A percentile compares a stretch with the other conserved stretches of the same genome.
These are phyloP conservation scores for Hypoxylon fragiforme DNA, from an alignment of 495 filamentous ascomycete genomes.

Conservation along the genomic window DNA sequence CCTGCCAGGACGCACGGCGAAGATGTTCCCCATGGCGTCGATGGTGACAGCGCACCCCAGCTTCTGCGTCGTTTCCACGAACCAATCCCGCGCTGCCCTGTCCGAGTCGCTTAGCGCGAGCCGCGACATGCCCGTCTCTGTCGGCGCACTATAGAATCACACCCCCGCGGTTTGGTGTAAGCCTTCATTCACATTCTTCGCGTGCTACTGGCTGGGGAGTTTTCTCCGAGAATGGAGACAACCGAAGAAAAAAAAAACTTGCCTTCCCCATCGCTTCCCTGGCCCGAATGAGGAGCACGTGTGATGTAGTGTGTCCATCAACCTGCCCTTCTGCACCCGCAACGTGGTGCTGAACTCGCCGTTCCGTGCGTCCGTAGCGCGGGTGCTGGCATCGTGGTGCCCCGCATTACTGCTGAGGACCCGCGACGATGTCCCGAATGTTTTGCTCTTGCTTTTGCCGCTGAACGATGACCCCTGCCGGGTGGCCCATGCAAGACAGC, in stretches of 20 bases:
- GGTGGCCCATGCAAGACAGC: no score
- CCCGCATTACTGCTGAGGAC: no score
- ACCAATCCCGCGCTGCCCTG: slow-evolving; percentile 75
- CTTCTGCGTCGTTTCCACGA: slow-evolving; percentile 63
- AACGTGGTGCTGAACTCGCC: no score
- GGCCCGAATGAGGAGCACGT: slow-evolving; percentile 35
- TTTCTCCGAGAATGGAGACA: neutral
- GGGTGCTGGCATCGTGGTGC: no score
- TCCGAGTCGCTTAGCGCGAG: slow-evolving; percentile 72
- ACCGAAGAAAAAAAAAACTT: neutral
- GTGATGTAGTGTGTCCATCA: slow-evolving; percentile 34
- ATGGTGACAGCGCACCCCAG: slow-evolving; percentile 61
- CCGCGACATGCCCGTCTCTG: slow-evolving; percentile 47
- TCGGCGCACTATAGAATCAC: slow-evolving; percentile 18
- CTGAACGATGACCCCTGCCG: no score
- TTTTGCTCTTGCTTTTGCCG: no score
- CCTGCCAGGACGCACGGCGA: slow-evolving; percentile 66
- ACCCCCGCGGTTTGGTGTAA: neutral
- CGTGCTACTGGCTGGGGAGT: no score
- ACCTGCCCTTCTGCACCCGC: slow-evolving; percentile 24
- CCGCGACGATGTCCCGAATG: no score
- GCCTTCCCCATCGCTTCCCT: slow-evolving; percentile 39
- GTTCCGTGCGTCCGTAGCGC: no score
- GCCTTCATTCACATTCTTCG: no score
- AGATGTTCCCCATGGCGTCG: slow-evolving; percentile 67